A percentile compares a stretch with the other conserved stretches of the same genome.
Conservation (phyloP, 345 rosid species). For the Corymbia maculata region DNA sequence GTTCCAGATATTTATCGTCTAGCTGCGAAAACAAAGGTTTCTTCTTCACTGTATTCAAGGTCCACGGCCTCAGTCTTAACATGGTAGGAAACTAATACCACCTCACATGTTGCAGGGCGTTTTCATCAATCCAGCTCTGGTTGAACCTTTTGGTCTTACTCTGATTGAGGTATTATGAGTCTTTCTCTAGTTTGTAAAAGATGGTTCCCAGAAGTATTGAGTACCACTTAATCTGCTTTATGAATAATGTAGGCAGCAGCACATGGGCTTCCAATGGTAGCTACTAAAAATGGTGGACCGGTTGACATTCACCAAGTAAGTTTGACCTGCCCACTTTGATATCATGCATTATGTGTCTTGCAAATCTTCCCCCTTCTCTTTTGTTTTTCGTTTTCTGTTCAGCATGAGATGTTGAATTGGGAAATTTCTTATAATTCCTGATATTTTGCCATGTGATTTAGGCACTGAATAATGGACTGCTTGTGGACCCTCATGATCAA, state of each 20-base stretch:
- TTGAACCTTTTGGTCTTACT: constrained; percentile 97
- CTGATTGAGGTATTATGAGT: constrained; percentile 59
- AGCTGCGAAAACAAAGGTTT: constrained; percentile 84
- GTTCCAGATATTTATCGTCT: constrained; percentile 96
- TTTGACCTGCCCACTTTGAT: background rate
- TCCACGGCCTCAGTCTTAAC: background rate
- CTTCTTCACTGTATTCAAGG: background rate
- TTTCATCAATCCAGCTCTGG: constrained; percentile 94
- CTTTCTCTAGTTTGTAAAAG: background rate
- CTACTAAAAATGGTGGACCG: constrained; percentile 96
- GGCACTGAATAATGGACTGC: constrained; percentile 91
- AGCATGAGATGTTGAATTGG: background rate
- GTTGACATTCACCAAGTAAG: constrained; percentile 80
- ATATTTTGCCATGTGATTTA: constrained; percentile 6
- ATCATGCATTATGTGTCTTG: background rate
- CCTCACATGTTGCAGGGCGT: constrained; percentile 57
- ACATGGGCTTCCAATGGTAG: constrained; percentile 98
- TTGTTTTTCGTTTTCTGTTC: background rate
- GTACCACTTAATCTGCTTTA: background rate
- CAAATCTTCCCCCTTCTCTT: background rate
- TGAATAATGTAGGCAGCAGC: constrained; percentile 73
- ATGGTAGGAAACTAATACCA: background rate
- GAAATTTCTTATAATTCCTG: background rate
- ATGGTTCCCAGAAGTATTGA: background rate
- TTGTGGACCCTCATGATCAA: constrained; percentile 94